These are phyloP conservation scores for Eucalyptus urophylla DNA, from an alignment of 345 rosid genomes.

Conservation along the genomic window DNA sequence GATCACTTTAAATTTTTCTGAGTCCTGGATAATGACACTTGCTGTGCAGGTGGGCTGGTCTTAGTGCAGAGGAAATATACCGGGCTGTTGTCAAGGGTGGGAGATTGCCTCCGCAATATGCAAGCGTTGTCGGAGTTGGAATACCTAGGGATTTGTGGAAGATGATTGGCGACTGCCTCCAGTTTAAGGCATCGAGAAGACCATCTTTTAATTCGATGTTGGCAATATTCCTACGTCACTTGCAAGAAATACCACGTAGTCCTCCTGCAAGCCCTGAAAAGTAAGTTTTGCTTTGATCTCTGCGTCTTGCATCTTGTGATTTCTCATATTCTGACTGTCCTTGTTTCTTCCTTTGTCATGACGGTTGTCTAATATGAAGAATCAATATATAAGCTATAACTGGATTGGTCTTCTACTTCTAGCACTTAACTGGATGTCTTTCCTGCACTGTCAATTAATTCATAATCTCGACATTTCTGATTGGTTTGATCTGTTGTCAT, in stretches of 20 bases:
- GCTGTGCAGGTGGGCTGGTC: slow-evolving; percentile 80
- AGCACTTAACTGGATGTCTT: neutral
- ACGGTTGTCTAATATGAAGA: neutral
- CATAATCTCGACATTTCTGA: neutral
- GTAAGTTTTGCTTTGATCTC: slow-evolving; percentile 21
- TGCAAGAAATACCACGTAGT: slow-evolving; percentile 89
- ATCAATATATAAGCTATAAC: neutral
- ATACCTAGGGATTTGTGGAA: slow-evolving; percentile 93
- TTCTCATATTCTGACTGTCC: neutral
- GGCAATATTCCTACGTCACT: slow-evolving; percentile 78
- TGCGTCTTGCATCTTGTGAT: neutral
- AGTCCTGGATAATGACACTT: neutral
- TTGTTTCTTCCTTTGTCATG: neutral
- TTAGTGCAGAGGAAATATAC: slow-evolving; percentile 84
- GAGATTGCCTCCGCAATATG: slow-evolving; percentile 91
- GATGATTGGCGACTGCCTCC: slow-evolving; percentile 98
- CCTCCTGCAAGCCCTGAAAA: slow-evolving; percentile 88
- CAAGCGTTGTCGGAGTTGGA: slow-evolving; percentile 96
- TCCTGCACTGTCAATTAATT: neutral
- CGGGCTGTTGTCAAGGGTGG: slow-evolving; percentile 78
- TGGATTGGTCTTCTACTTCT: neutral
- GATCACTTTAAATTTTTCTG: neutral
- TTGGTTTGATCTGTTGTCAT: neutral
- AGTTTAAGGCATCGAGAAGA: slow-evolving; percentile 81
- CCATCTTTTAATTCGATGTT: slow-evolving; percentile 90